A percentile compares a stretch with the other conserved stretches of the same genome.
Conservation (phyloP, 75 land plant genomes). For the Cunninghamia lanceolata region DNA sequence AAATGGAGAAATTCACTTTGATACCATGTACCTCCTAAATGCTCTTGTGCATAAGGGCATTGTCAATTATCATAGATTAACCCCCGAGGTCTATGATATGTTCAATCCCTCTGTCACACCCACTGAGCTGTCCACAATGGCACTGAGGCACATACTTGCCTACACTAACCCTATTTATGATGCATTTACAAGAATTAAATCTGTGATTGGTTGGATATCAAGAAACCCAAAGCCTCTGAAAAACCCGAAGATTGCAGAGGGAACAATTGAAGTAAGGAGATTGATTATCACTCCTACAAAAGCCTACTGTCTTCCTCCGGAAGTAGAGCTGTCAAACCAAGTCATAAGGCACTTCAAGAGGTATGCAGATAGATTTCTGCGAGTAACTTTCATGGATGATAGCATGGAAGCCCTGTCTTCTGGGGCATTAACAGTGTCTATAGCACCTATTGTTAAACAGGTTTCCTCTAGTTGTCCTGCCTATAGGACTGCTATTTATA, state of each 20-base stretch:
- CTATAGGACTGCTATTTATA: conserved; percentile 34
- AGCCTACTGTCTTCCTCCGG: conserved; percentile 89
- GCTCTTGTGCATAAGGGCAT: conserved; percentile 74
- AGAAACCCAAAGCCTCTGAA: conserved; percentile 43
- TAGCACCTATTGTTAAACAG: conserved; percentile 53
- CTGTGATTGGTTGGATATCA: conserved; percentile 60
- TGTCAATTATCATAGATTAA: conserved; percentile 58
- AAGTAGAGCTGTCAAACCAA: conserved; percentile 81
- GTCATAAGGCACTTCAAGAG: conserved; percentile 61
- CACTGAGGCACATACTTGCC: conserved; percentile 61
- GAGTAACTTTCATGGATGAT: conserved; percentile 83
- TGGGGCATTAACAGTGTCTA: conserved; percentile 31
- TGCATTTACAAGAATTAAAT: conserved; percentile 41
- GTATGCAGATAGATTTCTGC: conserved; percentile 63
- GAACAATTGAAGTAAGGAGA: conserved; percentile 59
- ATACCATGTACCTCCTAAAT: conserved; percentile 65
- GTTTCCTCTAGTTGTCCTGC: conserved; percentile 23
- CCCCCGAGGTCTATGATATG: conserved; percentile 48
- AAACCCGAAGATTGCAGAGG: conserved; percentile 19
- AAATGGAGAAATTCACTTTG: conserved; percentile 41
- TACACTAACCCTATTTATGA: conserved; percentile 61
- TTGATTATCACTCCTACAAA: conserved; percentile 83
- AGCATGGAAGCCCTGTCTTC: conserved; percentile 45
- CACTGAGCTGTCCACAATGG: conserved; percentile 8
- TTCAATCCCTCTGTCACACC: conserved; percentile 34